Percentiles rank a stretch among this genome's conserved stretches.
Evolutionary conservation across 208 protist species (phyloP).

Genomic region (Trypanosoma rangeli): DNA sequence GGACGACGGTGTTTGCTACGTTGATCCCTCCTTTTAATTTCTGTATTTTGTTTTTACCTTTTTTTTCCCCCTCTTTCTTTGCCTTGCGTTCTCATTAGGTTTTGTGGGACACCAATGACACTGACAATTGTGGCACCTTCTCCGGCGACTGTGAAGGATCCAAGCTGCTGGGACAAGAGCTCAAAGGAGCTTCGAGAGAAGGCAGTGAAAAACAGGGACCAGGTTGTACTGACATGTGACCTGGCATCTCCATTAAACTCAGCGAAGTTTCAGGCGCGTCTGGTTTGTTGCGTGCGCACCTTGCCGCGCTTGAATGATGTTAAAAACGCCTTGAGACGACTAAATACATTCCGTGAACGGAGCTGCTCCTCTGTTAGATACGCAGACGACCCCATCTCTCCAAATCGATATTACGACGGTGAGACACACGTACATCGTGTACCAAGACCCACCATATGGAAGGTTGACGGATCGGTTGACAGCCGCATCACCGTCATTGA

Average conservation of each 20-base stretch:
- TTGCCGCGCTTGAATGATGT: slow-evolving; percentile 63
- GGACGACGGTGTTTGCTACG: not conserved
- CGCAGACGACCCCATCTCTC: not conserved
- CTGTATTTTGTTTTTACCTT: slow-evolving; percentile 11
- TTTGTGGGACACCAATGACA: not conserved
- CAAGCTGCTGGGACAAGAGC: slow-evolving; percentile 9
- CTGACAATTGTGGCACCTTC: not conserved
- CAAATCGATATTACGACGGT: slow-evolving; percentile 3
- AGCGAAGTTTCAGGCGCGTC: slow-evolving; percentile 34
- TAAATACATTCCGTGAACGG: slow-evolving; percentile 3
- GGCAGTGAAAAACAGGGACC: slow-evolving; percentile 26
- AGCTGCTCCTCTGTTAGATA: not conserved
- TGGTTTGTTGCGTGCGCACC: slow-evolving; percentile 59
- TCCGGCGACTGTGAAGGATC: slow-evolving; percentile 4
- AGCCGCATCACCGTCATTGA: slow-evolving; percentile 59
- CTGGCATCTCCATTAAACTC: slow-evolving; percentile 43
- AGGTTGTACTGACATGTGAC: slow-evolving; percentile 50
- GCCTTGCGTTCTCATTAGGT: slow-evolving; percentile 6
- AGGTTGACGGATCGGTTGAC: slow-evolving; percentile 47
- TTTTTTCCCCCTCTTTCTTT: slow-evolving; percentile 23
- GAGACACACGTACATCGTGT: slow-evolving; percentile 31
- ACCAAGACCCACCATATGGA: slow-evolving; percentile 48
- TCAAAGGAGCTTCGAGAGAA: slow-evolving; percentile 21
- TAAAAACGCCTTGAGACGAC: slow-evolving; percentile 38
- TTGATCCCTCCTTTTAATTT: slow-evolving; percentile 10